Evolutionary conservation across 306 rosid genomes (phyloP).

Genomic region (Purshia tridentata): DNA sequence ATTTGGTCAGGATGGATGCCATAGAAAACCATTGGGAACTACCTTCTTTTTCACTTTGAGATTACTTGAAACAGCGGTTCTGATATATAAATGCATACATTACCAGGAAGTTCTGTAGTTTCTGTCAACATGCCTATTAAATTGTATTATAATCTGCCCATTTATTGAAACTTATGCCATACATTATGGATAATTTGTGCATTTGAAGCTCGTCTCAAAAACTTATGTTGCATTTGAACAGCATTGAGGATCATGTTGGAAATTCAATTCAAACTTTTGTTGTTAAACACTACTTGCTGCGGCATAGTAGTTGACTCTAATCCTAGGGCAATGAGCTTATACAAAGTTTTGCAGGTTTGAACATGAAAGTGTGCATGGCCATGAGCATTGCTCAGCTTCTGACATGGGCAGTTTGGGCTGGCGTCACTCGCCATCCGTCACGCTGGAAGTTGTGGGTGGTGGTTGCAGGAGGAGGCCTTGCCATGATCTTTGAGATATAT

Average conservation of each 20-base stretch:
- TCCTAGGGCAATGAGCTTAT: conserved; percentile 20
- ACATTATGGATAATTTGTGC: too few relatives aligned
- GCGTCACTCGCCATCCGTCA: conserved; percentile 54
- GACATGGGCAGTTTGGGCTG: conserved; percentile 78
- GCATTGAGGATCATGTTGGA: neutral
- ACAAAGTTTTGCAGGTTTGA: conserved; percentile 60
- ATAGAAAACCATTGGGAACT: neutral
- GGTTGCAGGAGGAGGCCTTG: conserved; percentile 54
- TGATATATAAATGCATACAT: neutral
- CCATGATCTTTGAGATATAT: conserved; percentile 61
- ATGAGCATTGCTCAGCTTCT: conserved; percentile 75
- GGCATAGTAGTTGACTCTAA: neutral
- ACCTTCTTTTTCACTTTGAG: neutral
- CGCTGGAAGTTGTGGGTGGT: conserved; percentile 72
- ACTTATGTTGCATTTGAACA: too few relatives aligned
- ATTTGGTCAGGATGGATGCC: neutral
- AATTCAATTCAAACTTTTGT: neutral
- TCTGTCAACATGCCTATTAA: neutral
- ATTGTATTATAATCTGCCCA: too few relatives aligned
- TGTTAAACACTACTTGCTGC: neutral
- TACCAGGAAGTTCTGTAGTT: neutral
- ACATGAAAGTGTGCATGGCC: conserved; percentile 60
- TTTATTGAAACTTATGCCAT: too few relatives aligned
- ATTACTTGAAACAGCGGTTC: neutral
- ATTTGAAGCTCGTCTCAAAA: too few relatives aligned